phyloP scores from a whole-genome alignment of 2,329 filamentous ascomycete species.

The Colletotrichum euphorbiae region DNA sequence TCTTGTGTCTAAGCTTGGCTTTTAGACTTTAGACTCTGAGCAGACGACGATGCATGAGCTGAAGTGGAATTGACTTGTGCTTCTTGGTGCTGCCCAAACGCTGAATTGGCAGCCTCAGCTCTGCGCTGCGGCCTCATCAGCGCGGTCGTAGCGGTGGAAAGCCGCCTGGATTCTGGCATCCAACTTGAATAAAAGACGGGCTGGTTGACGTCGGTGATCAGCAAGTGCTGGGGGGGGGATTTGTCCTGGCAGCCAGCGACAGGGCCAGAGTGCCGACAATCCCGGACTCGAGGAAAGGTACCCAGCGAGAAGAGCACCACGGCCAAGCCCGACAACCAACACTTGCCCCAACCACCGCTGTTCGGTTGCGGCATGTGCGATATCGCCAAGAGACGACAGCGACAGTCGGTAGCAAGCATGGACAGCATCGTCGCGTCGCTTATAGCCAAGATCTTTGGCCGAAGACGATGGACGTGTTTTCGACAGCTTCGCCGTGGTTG shows the following conservation, averaged over 20 bases:
- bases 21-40: neutral
- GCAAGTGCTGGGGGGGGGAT: slow-evolving; percentile 17
- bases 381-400: slow-evolving; percentile 9
- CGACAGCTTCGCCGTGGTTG: slow-evolving; percentile 1
- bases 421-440: neutral
- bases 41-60: neutral
- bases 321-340: slow-evolving; percentile 4
- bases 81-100: neutral
- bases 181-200: slow-evolving; percentile 17
- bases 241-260: slow-evolving; percentile 8
- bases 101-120: neutral
- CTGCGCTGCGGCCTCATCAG: slow-evolving; percentile 8
- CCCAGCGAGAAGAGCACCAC: neutral
- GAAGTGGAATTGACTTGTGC: neutral
- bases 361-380: neutral
- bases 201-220: slow-evolving; percentile 38
- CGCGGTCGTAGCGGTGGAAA: slow-evolving; percentile 1
- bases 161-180: slow-evolving; percentile 4
- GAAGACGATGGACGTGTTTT: neutral
- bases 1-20: neutral
- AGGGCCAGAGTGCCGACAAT: slow-evolving; percentile 28
- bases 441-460: slow-evolving; percentile 15
- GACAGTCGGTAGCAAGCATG: slow-evolving; percentile 15
- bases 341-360: slow-evolving; percentile 4
- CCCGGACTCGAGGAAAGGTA: slow-evolving; percentile 8